A percentile compares a stretch with the other conserved stretches of the same genome.
Evolutionary conservation across 1,284 basidiomycete species (phyloP).

Genomic region (Boletus coffeatus): DNA sequence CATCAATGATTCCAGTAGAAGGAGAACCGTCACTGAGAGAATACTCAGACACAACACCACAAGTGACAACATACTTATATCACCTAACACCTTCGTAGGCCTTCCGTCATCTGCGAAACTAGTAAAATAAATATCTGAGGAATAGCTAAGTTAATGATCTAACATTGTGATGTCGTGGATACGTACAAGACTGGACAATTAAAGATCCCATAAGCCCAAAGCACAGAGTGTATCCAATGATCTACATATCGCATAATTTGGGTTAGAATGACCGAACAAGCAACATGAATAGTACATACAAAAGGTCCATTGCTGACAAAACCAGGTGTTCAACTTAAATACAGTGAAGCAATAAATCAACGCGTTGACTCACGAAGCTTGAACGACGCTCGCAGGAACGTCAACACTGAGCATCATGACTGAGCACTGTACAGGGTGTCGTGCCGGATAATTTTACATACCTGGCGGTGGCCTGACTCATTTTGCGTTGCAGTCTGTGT

Average conservation of each 20-base stretch:
- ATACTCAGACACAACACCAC: neutral
- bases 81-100: slow-evolving; percentile 5
- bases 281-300: neutral
- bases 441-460: no score
- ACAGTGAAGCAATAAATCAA: neutral
- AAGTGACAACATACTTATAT: neutral
- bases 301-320: neutral
- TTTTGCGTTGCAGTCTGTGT: neutral
- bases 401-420: no score
- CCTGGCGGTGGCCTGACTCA: neutral
- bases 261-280: neutral
- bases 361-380: neutral
- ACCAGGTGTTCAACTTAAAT: neutral
- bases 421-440: no score
- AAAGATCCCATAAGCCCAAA: neutral
- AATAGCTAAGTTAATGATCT: neutral
- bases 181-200: neutral
- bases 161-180: neutral
- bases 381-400: no score
- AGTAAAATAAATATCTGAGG: slow-evolving; percentile 7
- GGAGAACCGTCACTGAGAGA: slow-evolving; percentile 7
- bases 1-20: slow-evolving; percentile 17
- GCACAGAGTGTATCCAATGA: neutral
- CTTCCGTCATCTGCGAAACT: slow-evolving; percentile 2
- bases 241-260: neutral